Conservation (phyloP, 2,329 filamentous ascomycete species). For the Diaporthe helianthi region DNA sequence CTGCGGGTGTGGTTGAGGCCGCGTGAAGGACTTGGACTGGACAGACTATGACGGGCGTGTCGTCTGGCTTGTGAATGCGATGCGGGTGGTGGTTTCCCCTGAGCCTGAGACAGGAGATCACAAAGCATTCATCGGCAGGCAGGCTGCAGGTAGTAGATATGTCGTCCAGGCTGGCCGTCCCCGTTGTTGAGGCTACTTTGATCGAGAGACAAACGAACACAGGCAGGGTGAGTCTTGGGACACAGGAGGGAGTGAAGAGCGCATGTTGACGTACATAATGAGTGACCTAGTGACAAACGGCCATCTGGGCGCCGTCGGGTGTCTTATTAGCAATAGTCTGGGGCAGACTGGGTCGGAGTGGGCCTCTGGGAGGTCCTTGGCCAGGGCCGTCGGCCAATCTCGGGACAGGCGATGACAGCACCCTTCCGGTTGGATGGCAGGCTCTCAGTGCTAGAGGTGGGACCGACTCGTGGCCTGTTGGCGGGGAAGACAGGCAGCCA, state of each 20-base stretch:
- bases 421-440: constrained; percentile 6
- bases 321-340: constrained; percentile 15
- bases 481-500: background rate
- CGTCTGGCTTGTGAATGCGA: constrained; percentile 5
- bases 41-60: background rate
- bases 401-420: constrained; percentile 20
- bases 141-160: constrained; percentile 4
- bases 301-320: constrained; percentile 3
- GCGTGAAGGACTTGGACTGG: background rate
- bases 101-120: constrained; percentile 14
- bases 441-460: background rate
- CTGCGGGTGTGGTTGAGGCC: background rate
- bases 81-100: constrained; percentile 8
- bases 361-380: background rate
- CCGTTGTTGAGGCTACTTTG: background rate
- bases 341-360: background rate
- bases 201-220: background rate
- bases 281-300: background rate
- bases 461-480: too few relatives aligned
- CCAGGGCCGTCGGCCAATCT: constrained; percentile 10
- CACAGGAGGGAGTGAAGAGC: background rate
- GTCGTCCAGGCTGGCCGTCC: background rate
- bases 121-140: constrained; percentile 17
- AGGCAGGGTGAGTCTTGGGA: background rate
- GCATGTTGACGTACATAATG: constrained; percentile 27